These are phyloP conservation scores for Arthrobotrys sphaeroides DNA, from an alignment of 2,329 filamentous ascomycete genomes.

Conservation along the genomic window DNA sequence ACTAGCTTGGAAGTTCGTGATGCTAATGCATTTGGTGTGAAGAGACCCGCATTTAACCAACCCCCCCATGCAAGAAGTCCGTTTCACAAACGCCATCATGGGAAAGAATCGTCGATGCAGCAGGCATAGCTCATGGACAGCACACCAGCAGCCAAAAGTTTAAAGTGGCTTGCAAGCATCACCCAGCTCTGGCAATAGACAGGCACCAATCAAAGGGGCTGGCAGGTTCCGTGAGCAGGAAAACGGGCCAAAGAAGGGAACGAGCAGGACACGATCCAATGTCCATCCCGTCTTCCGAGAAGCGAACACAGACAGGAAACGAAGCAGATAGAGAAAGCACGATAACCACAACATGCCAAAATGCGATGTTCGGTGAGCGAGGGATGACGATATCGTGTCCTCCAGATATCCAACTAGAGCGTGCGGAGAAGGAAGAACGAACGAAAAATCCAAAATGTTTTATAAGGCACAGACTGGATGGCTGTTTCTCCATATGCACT, in stretches of 20 bases:
- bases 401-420: background rate
- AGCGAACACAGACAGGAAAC: conserved; percentile 31
- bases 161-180: conserved; percentile 41
- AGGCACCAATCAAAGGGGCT: conserved; percentile 33
- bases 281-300: conserved; percentile 20
- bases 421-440: background rate
- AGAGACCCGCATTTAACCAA: conserved; percentile 43
- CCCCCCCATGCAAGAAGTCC: conserved; percentile 25
- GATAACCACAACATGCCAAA: conserved; percentile 5
- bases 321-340: conserved; percentile 7
- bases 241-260: conserved; percentile 1
- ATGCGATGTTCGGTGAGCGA: conserved; percentile 8
- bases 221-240: conserved; percentile 39
- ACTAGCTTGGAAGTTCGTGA: conserved; percentile 4
- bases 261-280: conserved; percentile 8
- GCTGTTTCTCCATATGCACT: background rate
- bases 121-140: background rate
- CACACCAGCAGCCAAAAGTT: conserved; percentile 29
- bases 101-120: conserved; percentile 34
- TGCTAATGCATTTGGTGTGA: conserved; percentile 34
- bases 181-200: conserved; percentile 32
- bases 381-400: conserved; percentile 50
- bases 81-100: conserved; percentile 45
- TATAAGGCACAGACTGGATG: conserved; percentile 12
- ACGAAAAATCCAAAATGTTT: conserved; percentile 17